These are phyloP conservation scores for Gossypium davidsonii DNA, from an alignment of 441 rosid genomes.

Conservation along the genomic window DNA sequence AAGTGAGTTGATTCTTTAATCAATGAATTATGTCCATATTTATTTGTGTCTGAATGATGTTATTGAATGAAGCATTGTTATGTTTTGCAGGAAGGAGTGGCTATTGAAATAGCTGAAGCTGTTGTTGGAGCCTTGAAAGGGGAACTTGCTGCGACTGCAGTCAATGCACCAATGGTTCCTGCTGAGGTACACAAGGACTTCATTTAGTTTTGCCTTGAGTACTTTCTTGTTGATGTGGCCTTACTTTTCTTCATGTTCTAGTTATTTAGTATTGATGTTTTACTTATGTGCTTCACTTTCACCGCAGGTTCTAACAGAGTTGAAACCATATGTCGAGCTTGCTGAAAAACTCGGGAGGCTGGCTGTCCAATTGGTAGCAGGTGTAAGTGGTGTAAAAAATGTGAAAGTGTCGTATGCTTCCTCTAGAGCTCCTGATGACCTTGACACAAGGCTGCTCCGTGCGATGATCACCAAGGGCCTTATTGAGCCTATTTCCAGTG, in stretches of 20 bases:
- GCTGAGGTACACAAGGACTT: slow-evolving; percentile 48
- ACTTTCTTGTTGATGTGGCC: not conserved
- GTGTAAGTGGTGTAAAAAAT: slow-evolving; percentile 75
- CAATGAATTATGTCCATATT: not conserved
- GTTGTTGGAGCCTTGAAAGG: slow-evolving; percentile 93
- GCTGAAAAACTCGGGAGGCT: slow-evolving; percentile 87
- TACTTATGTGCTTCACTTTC: not conserved
- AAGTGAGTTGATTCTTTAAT: not conserved
- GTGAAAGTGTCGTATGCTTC: slow-evolving; percentile 72
- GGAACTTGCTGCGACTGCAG: slow-evolving; percentile 93
- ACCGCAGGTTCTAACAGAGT: slow-evolving; percentile 64
- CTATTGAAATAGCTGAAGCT: slow-evolving; percentile 94
- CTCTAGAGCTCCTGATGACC: slow-evolving; percentile 70
- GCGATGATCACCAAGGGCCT: slow-evolving; percentile 94
- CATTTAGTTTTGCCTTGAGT: not conserved
- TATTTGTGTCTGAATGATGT: not conserved
- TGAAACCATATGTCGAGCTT: slow-evolving; percentile 71
- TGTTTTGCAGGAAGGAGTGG: slow-evolving; percentile 80
- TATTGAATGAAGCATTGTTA: slow-evolving; percentile 6
- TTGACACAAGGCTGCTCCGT: slow-evolving; percentile 87
- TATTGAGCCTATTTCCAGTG: slow-evolving; percentile 86
- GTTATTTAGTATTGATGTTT: not conserved
- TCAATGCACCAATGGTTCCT: slow-evolving; percentile 98
- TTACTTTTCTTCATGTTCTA: not conserved
- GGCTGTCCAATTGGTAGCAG: slow-evolving; percentile 81